A percentile compares a stretch with the other conserved stretches of the same genome.
phyloP scores from a whole-genome alignment of 768 basidiomycete genomes.

The Rhizopogon vinicolor region DNA sequence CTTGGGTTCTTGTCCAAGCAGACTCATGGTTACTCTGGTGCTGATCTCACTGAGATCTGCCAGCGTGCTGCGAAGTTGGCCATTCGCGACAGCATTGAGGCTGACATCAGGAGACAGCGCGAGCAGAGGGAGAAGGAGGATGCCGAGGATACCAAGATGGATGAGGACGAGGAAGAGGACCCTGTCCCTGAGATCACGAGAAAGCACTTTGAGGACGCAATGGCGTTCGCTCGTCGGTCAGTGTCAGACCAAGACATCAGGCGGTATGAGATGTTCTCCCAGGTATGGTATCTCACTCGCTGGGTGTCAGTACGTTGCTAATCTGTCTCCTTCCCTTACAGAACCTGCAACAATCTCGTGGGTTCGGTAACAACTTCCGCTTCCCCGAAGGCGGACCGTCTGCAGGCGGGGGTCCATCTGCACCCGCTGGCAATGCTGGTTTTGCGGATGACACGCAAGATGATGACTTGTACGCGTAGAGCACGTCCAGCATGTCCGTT shows the following conservation, averaged over 20 bases:
- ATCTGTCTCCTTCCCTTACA: slow-evolving; percentile 24
- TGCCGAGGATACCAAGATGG: slow-evolving; percentile 66
- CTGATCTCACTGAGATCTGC: slow-evolving; percentile 99
- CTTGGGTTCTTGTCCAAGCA: slow-evolving; percentile 82
- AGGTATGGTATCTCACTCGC: slow-evolving; percentile 41
- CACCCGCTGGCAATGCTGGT: slow-evolving; percentile 61
- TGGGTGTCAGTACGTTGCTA: slow-evolving; percentile 2
- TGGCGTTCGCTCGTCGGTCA: slow-evolving; percentile 95
- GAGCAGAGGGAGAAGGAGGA: slow-evolving; percentile 83
- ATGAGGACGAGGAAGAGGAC: slow-evolving; percentile 76
- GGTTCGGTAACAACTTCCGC: slow-evolving; percentile 94
- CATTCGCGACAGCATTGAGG: slow-evolving; percentile 91
- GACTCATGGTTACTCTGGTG: slow-evolving; percentile 98
- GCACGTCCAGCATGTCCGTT: neutral
- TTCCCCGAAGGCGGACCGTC: slow-evolving; percentile 78
- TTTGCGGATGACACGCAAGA: slow-evolving; percentile 85
- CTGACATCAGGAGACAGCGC: slow-evolving; percentile 76
- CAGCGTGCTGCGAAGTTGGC: slow-evolving; percentile 97
- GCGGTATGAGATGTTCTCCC: slow-evolving; percentile 97
- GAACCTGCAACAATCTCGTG: slow-evolving; percentile 89
- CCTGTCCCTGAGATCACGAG: slow-evolving; percentile 86
- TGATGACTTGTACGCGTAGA: slow-evolving; percentile 86
- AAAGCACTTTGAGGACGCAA: slow-evolving; percentile 98
- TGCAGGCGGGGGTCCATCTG: slow-evolving; percentile 29
- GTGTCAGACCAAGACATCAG: slow-evolving; percentile 96